A percentile compares a stretch with the other conserved stretches of the same genome.
phyloP scores from a whole-genome alignment of 2,329 filamentous ascomycete species.

The Leptographium procerum region DNA sequence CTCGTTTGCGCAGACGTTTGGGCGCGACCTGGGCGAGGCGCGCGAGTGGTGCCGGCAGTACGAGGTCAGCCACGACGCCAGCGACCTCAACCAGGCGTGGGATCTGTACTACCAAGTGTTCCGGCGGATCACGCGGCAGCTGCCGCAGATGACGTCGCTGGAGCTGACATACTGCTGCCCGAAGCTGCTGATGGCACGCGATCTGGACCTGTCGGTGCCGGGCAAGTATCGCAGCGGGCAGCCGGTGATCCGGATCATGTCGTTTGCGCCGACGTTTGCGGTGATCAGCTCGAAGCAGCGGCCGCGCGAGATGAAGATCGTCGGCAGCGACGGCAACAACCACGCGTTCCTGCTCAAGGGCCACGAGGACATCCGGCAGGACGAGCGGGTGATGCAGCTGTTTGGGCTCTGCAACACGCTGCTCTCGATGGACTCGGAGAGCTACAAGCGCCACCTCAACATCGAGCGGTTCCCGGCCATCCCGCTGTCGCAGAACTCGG shows the following conservation, averaged over 20 bases:
- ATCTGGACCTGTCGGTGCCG: conserved; percentile 89
- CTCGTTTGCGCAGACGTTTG: conserved; percentile 95
- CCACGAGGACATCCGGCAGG: conserved; percentile 98
- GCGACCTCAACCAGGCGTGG: conserved; percentile 96
- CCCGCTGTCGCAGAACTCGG: conserved; percentile 90
- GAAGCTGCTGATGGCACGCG: conserved; percentile 71
- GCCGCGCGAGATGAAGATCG: conserved; percentile 76
- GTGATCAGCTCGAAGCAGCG: conserved; percentile 97
- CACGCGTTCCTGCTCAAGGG: conserved; percentile 93
- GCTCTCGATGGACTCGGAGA: conserved; percentile 85
- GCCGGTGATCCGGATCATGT: conserved; percentile 72
- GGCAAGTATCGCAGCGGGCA: conserved; percentile 77
- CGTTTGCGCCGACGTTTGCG: conserved; percentile 79
- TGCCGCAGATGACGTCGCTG: conserved; percentile 83
- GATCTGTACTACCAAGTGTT: conserved; percentile 99
- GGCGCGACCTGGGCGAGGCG: conserved; percentile 86
- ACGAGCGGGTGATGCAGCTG: conserved; percentile 98
- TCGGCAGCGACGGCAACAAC: conserved; percentile 75
- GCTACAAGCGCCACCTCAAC: conserved; percentile 91
- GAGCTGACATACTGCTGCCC: conserved; percentile 97
- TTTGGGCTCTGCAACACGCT: conserved; percentile 97
- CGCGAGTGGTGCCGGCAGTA: conserved; percentile 94
- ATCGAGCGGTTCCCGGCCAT: conserved; percentile 97
- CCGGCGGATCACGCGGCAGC: conserved; percentile 83
- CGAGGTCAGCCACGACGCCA: conserved; percentile 75